phyloP scores from a whole-genome alignment of 139 green algal species.

The Auxenochlorella pyrenoidosa region DNA sequence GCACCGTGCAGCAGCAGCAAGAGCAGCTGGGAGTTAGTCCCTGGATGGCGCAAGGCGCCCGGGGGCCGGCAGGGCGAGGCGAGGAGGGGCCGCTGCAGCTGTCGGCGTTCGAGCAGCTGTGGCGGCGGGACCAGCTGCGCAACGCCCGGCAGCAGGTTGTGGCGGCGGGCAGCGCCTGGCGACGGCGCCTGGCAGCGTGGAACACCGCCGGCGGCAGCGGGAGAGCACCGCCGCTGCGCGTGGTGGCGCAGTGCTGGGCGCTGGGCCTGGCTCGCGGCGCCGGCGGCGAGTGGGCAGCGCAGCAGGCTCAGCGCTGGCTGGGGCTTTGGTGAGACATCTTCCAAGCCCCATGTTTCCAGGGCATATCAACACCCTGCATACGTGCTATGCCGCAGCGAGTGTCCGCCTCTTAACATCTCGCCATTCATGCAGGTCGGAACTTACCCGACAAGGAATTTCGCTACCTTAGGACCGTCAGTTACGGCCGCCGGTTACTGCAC shows the following conservation, averaged over 20 bases:
- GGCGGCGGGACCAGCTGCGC: background rate
- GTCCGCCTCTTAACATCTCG: too few relatives aligned
- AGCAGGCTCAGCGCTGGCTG: background rate
- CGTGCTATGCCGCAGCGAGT: too few relatives aligned
- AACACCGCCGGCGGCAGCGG: background rate
- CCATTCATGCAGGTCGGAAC: too few relatives aligned
- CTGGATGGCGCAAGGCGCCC: background rate
- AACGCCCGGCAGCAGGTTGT: background rate
- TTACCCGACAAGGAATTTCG: too few relatives aligned
- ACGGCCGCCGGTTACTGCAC: too few relatives aligned
- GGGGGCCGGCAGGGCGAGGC: too few relatives aligned
- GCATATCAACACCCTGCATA: too few relatives aligned
- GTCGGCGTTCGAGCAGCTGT: background rate
- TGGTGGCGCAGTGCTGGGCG: slow-evolving; percentile 1
- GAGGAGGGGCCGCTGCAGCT: background rate
- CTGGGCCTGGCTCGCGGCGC: background rate
- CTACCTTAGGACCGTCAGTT: too few relatives aligned
- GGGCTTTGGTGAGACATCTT: too few relatives aligned
- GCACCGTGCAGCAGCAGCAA: background rate
- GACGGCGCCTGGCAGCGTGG: background rate
- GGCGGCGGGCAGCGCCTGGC: background rate
- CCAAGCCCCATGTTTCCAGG: too few relatives aligned
- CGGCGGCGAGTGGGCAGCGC: background rate
- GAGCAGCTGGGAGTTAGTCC: background rate
- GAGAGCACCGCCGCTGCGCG: background rate